Evolutionary conservation across 129 eudicot genomes (phyloP), one percentile per base, ranked within the genome.

Genomic region (Kitagawia praeruptora): DNA sequence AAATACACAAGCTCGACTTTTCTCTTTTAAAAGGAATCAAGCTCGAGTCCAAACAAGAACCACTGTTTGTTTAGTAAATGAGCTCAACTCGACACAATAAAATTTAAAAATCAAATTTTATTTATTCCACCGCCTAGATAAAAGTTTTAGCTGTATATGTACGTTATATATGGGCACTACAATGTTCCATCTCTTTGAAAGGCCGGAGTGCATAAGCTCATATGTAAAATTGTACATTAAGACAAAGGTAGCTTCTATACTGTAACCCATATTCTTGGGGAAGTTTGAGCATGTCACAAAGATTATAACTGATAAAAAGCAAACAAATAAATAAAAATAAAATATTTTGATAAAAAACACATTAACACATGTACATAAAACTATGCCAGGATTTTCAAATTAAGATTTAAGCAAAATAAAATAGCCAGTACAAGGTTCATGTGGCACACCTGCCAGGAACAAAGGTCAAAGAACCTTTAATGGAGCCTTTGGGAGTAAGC

Each of bases 381-480:
- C 18, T 47, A 47, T 47, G 51, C 51, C 13, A 47, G 51, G 51
- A 47, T 47, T 47, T 47, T 47, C 51, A 47, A 47, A 47, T 47
- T 2, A 47, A 48, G 6, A 48, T 48, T 48, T 48, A 9, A 48
- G 3, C 54, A 48, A 48, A 47, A 47, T 11, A 47, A 47, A 47
- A 48, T 4, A 13, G 19, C 19, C 25, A 38, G 21, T 70, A 12
- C 25, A n/a, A 21, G 45, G 66, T 12, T 23, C 48, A 25, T 41
- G 7, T 40, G 25, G 18, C 78, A 48, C 83, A 93, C 98, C 96
- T 93, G 81, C 98, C 96, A 5, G 98, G 98, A 66, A 91, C 78
- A 77, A 89, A 91, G 48, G 98, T 91, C 77, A 91, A 89, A 69
- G 88, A 91, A 67, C 98, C 98, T 82, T 93, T 91, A 41, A 93